phyloP scores from a whole-genome alignment of 441 rosid genomes.

The Populus hybrid region DNA sequence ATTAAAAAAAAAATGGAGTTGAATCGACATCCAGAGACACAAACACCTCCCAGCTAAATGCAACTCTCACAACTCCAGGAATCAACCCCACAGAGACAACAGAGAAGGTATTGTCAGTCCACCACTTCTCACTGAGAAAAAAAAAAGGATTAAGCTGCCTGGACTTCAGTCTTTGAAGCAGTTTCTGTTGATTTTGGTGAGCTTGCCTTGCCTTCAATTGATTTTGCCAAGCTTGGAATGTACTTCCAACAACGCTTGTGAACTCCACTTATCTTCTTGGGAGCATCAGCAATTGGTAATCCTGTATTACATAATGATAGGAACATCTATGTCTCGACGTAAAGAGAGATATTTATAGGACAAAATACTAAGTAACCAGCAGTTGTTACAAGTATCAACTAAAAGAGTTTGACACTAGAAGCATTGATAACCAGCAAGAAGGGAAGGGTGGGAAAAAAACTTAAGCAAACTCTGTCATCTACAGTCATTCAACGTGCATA shows the following conservation, averaged over 20 bases:
- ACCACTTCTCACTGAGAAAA: background rate
- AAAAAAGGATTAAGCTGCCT: slow-evolving; percentile 43
- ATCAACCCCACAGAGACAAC: background rate
- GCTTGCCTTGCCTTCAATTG: slow-evolving; percentile 23
- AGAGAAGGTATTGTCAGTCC: slow-evolving; percentile 1
- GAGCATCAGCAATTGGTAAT: slow-evolving; percentile 57
- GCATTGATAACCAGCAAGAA: background rate
- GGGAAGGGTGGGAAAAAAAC: background rate
- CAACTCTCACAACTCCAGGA: slow-evolving; percentile 5
- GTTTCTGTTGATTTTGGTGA: slow-evolving; percentile 32
- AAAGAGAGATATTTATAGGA: background rate
- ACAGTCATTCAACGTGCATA: background rate
- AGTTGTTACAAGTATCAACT: background rate
- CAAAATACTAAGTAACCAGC: background rate
- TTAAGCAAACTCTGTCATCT: background rate
- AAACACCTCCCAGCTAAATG: slow-evolving; percentile 1
- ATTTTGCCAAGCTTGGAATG: slow-evolving; percentile 48
- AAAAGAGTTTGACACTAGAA: background rate
- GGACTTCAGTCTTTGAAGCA: slow-evolving; percentile 33
- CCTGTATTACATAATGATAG: slow-evolving; percentile 39
- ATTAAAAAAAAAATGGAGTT: background rate
- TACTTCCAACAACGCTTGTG: slow-evolving; percentile 95
- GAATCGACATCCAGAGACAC: background rate
- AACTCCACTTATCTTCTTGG: slow-evolving; percentile 89
- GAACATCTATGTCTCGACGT: slow-evolving; percentile 3